phyloP scores from a whole-genome alignment of 1,139 yeast species.

The Arxiozyma bovina region DNA sequence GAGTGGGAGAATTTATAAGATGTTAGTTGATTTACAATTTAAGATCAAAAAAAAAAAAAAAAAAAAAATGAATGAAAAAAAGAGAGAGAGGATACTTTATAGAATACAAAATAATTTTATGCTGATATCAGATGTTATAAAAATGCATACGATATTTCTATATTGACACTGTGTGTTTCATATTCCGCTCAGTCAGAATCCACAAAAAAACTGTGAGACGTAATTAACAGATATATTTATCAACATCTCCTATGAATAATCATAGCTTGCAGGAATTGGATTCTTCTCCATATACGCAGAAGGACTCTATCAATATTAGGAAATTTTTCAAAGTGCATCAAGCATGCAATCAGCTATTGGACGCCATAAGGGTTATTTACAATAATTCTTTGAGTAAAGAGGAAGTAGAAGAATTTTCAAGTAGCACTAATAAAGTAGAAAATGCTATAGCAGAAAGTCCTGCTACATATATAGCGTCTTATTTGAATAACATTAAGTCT shows the following conservation, averaged over 20 bases:
- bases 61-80: too few species aligned
- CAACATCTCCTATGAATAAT: background rate
- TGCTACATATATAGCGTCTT: conserved; percentile 9
- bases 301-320: conserved; percentile 7
- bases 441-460: conserved; percentile 13
- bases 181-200: background rate
- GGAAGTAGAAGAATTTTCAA: conserved; percentile 6
- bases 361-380: conserved; percentile 11
- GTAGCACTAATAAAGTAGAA: conserved; percentile 5
- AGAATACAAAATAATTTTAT: too few species aligned
- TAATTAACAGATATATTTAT: too few species aligned
- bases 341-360: conserved; percentile 12
- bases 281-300: background rate
- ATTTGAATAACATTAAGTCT: conserved; percentile 2
- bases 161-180: background rate
- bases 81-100: background rate
- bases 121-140: background rate
- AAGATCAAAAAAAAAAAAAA: background rate
- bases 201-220: background rate
- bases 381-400: conserved; percentile 7
- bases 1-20: too few species aligned
- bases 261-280: background rate
- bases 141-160: too few species aligned
- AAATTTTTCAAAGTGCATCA: conserved; percentile 14
- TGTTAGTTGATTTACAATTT: too few species aligned